A percentile compares a stretch with the other conserved stretches of the same genome.
Conservation (phyloP, 2,329 filamentous ascomycete genomes). For the Bipolaris victoriae region DNA sequence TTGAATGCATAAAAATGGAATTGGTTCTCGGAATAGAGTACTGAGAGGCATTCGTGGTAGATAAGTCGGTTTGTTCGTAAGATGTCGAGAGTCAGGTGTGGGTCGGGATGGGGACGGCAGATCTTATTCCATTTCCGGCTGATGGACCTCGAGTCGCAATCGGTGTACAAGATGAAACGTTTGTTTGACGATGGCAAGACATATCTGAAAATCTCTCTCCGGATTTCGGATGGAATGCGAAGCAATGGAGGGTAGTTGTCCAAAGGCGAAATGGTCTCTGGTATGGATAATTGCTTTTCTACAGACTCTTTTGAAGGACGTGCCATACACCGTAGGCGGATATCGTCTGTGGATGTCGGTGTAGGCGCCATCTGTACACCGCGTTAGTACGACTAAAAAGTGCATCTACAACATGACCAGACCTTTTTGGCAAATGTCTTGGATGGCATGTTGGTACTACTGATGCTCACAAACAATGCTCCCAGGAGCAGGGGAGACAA, state of each 20-base stretch:
- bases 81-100: conserved; percentile 42
- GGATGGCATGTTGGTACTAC: conserved; percentile 36
- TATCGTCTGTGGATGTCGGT: conserved; percentile 34
- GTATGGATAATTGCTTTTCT: conserved; percentile 45
- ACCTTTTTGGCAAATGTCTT: conserved; percentile 47
- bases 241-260: conserved; percentile 47
- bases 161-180: conserved; percentile 55
- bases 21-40: conserved; percentile 49
- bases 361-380: conserved; percentile 37
- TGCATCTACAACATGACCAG: conserved; percentile 22
- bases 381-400: conserved; percentile 22
- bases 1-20: conserved; percentile 51
- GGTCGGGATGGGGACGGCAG: conserved; percentile 44
- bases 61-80: conserved; percentile 48
- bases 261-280: conserved; percentile 45
- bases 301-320: conserved; percentile 40
- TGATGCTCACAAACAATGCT: conserved; percentile 3
- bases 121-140: conserved; percentile 48
- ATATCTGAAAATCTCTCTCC: conserved; percentile 48
- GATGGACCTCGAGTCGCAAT: conserved; percentile 49
- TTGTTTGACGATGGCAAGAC: conserved; percentile 48
- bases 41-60: conserved; percentile 48
- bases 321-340: conserved; percentile 32
- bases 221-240: conserved; percentile 48
- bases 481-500: conserved; percentile 3